These are phyloP conservation scores for Trichosporon sp. DNA, from an alignment of 1,284 basidiomycete species.

Conservation along the genomic window DNA sequence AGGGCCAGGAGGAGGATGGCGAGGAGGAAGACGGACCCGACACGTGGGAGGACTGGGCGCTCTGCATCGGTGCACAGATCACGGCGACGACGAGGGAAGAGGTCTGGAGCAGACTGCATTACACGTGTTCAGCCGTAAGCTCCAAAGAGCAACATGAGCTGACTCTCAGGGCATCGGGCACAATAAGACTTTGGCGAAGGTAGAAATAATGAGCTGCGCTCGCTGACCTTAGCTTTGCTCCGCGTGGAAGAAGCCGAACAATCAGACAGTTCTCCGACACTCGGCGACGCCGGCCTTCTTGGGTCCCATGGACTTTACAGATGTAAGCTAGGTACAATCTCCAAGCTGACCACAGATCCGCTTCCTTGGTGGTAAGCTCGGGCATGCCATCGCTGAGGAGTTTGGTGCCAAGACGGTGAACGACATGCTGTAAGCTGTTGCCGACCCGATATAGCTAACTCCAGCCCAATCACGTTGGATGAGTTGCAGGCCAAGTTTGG, in stretches of 20 bases:
- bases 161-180: constrained; percentile 76
- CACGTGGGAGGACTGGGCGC: constrained; percentile 90
- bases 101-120: constrained; percentile 74
- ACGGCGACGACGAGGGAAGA: constrained; percentile 76
- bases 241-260: constrained; percentile 85
- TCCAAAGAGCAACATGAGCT: constrained; percentile 12
- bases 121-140: constrained; percentile 88
- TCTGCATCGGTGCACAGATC: constrained; percentile 84
- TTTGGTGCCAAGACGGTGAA: constrained; percentile 86
- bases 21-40: constrained; percentile 36
- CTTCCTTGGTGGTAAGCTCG: constrained; percentile 92
- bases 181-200: constrained; percentile 75
- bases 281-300: constrained; percentile 81
- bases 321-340: constrained; percentile 60
- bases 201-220: too few species aligned
- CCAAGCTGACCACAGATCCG: constrained; percentile 67
- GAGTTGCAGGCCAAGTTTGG: constrained; percentile 62
- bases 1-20: constrained; percentile 38
- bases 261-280: constrained; percentile 78
- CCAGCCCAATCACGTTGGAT: constrained; percentile 57
- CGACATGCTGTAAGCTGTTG: constrained; percentile 71
- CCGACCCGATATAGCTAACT: constrained; percentile 19
- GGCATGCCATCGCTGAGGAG: constrained; percentile 79
- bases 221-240: constrained; percentile 68
- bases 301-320: constrained; percentile 79